Percentiles rank a stretch among this genome's conserved stretches.
Conservation (phyloP, 2,329 filamentous ascomycete genomes). For the Stagonosporopsis vannaccii region DNA sequence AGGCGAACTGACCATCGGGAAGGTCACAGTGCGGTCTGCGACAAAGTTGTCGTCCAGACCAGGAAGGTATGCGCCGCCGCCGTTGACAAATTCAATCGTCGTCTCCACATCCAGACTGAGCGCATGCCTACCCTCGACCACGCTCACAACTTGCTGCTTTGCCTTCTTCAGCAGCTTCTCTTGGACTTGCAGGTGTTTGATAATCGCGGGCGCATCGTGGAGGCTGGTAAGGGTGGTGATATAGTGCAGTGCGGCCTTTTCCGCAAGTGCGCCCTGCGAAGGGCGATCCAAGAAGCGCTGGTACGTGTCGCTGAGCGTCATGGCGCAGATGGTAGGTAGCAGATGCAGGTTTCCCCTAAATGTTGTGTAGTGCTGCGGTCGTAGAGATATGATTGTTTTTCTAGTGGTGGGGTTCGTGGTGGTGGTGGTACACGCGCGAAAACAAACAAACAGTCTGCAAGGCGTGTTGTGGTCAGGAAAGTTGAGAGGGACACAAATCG, state of each 20-base stretch:
- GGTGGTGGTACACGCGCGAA: conserved; percentile 13
- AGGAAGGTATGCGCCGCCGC: conserved; percentile 87
- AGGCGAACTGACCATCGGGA: conserved; percentile 75
- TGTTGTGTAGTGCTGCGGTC: conserved; percentile 11
- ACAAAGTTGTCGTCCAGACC: conserved; percentile 94
- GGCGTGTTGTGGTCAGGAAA: conserved; percentile 16
- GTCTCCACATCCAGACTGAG: conserved; percentile 83
- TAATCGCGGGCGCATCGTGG: conserved; percentile 74
- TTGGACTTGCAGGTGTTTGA: conserved; percentile 79
- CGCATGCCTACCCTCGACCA: conserved; percentile 73
- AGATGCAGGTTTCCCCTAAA: conserved; percentile 5
- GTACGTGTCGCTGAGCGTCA: conserved; percentile 52
- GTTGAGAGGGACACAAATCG: conserved; percentile 9
- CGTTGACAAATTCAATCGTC: conserved; percentile 78
- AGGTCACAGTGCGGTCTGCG: conserved; percentile 76
- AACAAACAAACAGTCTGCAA: conserved; percentile 18
- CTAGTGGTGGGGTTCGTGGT: conserved; percentile 9
- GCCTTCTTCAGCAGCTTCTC: conserved; percentile 82
- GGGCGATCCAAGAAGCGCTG: conserved; percentile 56
- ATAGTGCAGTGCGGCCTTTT: conserved; percentile 70
- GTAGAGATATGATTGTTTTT: conserved; percentile 13
- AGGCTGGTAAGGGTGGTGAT: conserved; percentile 85
- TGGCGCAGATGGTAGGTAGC: conserved; percentile 21
- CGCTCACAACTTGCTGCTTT: conserved; percentile 76
- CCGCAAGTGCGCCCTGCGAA: conserved; percentile 52